Conservation (phyloP, 2,329 filamentous ascomycete genomes). For the Xylariomycetidae sp. region DNA sequence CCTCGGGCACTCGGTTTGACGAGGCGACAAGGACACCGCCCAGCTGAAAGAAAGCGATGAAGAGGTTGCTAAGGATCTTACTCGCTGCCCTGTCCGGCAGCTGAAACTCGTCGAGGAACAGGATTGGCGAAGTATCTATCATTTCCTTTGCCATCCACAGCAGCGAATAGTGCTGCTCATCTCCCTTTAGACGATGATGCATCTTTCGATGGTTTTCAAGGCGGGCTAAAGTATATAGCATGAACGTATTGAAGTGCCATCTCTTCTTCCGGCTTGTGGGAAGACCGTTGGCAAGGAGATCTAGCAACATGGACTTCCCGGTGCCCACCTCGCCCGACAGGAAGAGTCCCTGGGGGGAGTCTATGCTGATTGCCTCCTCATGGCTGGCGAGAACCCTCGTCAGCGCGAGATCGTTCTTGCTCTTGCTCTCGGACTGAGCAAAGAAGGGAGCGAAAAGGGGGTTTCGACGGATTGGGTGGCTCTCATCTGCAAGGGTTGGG, state of each 20-base stretch:
- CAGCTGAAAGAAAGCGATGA: conserved; percentile 76
- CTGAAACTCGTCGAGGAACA: conserved; percentile 82
- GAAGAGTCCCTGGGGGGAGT: conserved; percentile 70
- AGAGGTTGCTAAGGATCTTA: conserved; percentile 74
- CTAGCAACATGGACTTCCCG: conserved; percentile 81
- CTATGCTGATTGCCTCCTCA: conserved; percentile 65
- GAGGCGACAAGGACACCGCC: conserved; percentile 77
- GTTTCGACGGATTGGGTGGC: conserved; percentile 54
- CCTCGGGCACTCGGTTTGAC: conserved; percentile 80
- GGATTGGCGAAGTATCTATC: conserved; percentile 67
- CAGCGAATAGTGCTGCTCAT: conserved; percentile 57
- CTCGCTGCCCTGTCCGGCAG: conserved; percentile 72
- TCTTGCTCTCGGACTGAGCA: conserved; percentile 46
- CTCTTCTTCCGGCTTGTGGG: conserved; percentile 68
- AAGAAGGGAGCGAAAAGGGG: conserved; percentile 58
- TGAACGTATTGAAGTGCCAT: conserved; percentile 85
- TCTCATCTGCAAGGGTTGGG: conserved; percentile 41
- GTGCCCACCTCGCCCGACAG: conserved; percentile 79
- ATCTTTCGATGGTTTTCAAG: conserved; percentile 60
- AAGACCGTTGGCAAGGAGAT: conserved; percentile 72
- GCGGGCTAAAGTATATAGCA: conserved; percentile 71
- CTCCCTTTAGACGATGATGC: conserved; percentile 15
- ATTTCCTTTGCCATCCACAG: conserved; percentile 72
- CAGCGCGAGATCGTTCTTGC: conserved; percentile 56
- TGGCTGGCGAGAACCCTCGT: conserved; percentile 65